Conservation (phyloP, 495 filamentous ascomycete genomes). For the Acidiella bohemica region DNA sequence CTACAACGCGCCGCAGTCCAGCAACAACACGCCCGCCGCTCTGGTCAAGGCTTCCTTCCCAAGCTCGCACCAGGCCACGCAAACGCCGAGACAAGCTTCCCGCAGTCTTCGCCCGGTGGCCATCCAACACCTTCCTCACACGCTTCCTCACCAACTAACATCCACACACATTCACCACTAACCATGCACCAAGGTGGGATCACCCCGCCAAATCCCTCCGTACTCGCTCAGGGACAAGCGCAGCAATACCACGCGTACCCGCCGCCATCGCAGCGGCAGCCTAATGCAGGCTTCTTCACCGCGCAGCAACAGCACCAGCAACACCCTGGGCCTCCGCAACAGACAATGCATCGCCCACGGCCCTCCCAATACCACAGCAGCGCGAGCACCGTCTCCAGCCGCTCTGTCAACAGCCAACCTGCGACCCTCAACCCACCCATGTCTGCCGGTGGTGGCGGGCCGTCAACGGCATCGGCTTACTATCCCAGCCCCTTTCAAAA, state of each 20-base stretch:
- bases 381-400: slow-evolving; percentile 22
- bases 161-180: slow-evolving; percentile 48
- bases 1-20: slow-evolving; percentile 62
- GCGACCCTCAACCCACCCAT: slow-evolving; percentile 15
- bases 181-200: slow-evolving; percentile 55
- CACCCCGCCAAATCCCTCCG: slow-evolving; percentile 54
- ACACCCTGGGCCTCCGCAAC: slow-evolving; percentile 29
- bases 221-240: slow-evolving; percentile 36
- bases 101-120: slow-evolving; percentile 27
- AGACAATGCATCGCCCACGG: slow-evolving; percentile 17
- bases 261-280: slow-evolving; percentile 14
- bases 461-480: slow-evolving; percentile 30
- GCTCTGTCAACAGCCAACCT: slow-evolving; percentile 18
- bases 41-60: slow-evolving; percentile 47
- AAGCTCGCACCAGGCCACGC: slow-evolving; percentile 28
- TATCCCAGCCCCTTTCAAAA: slow-evolving; percentile 81
- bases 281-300: slow-evolving; percentile 27
- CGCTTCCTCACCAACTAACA: slow-evolving; percentile 56
- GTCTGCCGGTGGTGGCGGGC: slow-evolving; percentile 21
- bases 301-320: slow-evolving; percentile 27
- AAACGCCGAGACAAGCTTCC: slow-evolving; percentile 23
- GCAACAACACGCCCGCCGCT: slow-evolving; percentile 52
- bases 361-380: slow-evolving; percentile 22
- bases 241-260: slow-evolving; percentile 27
- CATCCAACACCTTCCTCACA: slow-evolving; percentile 77